These are phyloP conservation scores for Rhododendron williamsianum DNA, from an alignment of 148 eudicot genomes.

Conservation along the genomic window DNA sequence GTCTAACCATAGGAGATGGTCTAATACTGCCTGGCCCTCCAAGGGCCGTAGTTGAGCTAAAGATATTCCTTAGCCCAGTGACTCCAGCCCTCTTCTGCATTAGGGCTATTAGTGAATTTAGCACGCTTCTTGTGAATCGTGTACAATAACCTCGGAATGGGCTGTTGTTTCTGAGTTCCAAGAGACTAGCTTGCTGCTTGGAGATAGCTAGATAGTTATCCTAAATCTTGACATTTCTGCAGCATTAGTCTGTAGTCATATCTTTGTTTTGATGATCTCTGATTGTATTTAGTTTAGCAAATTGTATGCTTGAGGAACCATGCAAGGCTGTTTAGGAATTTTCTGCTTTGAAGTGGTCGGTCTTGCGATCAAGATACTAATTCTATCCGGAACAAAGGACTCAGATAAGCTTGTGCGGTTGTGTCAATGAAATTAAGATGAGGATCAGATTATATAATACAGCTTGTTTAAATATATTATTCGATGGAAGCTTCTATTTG, in stretches of 20 bases:
- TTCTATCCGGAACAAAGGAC: not conserved
- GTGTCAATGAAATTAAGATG: not conserved
- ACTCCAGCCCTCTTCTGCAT: not conserved
- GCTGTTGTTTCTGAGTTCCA: not conserved
- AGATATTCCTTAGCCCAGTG: not conserved
- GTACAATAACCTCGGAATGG: not conserved
- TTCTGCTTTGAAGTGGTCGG: not conserved
- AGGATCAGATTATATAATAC: not conserved
- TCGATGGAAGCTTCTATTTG: not conserved
- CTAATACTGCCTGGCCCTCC: not conserved
- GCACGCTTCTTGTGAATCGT: not conserved
- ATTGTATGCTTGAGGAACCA: not conserved
- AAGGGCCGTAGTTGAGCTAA: not conserved
- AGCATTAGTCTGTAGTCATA: not conserved
- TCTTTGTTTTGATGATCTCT: not conserved
- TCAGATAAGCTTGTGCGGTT: not conserved
- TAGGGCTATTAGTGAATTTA: not conserved
- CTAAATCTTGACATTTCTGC: not conserved
- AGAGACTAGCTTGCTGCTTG: not conserved
- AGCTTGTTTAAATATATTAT: not conserved
- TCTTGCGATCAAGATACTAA: not conserved
- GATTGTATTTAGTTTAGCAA: not conserved
- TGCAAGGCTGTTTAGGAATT: not conserved
- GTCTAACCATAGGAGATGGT: not conserved
- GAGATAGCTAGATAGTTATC: not conserved